Evolutionary conservation across 306 rosid genomes (phyloP).

Genomic region (Cicer judaicum): DNA sequence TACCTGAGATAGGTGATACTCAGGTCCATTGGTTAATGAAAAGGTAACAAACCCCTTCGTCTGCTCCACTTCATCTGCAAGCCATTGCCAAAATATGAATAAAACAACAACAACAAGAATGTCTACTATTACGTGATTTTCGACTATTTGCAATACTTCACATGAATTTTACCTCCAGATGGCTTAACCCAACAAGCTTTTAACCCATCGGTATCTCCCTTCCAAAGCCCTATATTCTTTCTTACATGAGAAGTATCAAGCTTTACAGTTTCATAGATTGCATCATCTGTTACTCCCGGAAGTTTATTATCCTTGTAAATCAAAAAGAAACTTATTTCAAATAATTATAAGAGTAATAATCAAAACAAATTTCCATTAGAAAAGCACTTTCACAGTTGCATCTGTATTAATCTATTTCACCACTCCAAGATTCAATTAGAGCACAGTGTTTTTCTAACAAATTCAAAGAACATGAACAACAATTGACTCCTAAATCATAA

Average conservation of each 20-base stretch:
- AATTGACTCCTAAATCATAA: background rate
- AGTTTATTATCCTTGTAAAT: constrained; percentile 67
- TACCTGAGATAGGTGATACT: constrained; percentile 97
- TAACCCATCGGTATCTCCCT: constrained; percentile 65
- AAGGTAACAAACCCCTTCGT: constrained; percentile 83
- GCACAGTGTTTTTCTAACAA: no score
- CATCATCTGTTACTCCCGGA: constrained; percentile 70
- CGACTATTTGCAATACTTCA: constrained; percentile 15
- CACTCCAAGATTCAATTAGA: no score
- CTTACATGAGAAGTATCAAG: constrained; percentile 51
- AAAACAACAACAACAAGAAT: constrained; percentile 10
- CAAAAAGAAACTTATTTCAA: constrained; percentile 22
- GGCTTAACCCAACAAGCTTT: constrained; percentile 89
- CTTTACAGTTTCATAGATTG: constrained; percentile 54
- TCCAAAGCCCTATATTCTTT: constrained; percentile 67
- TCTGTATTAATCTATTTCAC: no score
- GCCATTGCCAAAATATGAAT: constrained; percentile 34
- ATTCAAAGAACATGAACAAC: background rate
- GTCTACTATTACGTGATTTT: background rate
- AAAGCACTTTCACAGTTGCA: constrained; percentile 12
- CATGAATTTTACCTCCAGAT: constrained; percentile 57
- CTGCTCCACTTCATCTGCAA: constrained; percentile 74
- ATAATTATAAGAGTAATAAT: constrained; percentile 2
- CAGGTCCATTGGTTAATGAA: constrained; percentile 93
- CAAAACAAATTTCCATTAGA: constrained; percentile 32